These are phyloP conservation scores for Pythium biforme DNA, from an alignment of 352 stramenopile species.

Conservation along the genomic window DNA sequence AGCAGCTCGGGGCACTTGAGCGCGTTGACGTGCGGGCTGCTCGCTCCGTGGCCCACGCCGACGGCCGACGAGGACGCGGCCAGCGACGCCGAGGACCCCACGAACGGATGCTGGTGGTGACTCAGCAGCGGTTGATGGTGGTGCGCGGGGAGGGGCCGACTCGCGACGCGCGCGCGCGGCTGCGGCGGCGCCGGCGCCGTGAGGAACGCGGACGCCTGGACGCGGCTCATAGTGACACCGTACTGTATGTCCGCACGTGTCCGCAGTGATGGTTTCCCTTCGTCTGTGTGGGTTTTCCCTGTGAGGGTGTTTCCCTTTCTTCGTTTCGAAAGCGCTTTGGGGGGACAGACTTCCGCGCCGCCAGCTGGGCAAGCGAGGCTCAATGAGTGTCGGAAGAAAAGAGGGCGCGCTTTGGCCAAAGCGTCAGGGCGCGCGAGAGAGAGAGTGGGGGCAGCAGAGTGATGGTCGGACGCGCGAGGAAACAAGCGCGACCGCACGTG, in stretches of 20 bases:
- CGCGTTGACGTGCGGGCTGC: constrained; percentile 11
- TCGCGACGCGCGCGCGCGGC: neutral
- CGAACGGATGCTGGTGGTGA: neutral
- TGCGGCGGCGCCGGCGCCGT: neutral
- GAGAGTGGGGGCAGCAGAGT: neutral
- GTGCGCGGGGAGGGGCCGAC: neutral
- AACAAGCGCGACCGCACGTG: neutral
- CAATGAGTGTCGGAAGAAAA: neutral
- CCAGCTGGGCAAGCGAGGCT: neutral
- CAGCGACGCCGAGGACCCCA: too few relatives aligned
- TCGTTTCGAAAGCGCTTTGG: too few relatives aligned
- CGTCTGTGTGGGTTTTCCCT: neutral
- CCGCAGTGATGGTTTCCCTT: too few relatives aligned
- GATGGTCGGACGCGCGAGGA: constrained; percentile 1
- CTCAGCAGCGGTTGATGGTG: too few relatives aligned
- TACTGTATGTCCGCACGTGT: too few relatives aligned
- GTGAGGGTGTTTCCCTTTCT: neutral
- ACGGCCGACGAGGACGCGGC: neutral
- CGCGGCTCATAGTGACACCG: constrained; percentile 4
- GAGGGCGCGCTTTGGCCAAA: neutral
- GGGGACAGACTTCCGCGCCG: too few relatives aligned
- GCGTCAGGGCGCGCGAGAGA: too few relatives aligned
- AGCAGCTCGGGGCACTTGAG: constrained; percentile 41
- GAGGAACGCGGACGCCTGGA: constrained; percentile 3
- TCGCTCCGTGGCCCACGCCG: neutral